phyloP scores from a whole-genome alignment of 192 early-diverging fungal genomes.

The Spinellus fusiger region DNA sequence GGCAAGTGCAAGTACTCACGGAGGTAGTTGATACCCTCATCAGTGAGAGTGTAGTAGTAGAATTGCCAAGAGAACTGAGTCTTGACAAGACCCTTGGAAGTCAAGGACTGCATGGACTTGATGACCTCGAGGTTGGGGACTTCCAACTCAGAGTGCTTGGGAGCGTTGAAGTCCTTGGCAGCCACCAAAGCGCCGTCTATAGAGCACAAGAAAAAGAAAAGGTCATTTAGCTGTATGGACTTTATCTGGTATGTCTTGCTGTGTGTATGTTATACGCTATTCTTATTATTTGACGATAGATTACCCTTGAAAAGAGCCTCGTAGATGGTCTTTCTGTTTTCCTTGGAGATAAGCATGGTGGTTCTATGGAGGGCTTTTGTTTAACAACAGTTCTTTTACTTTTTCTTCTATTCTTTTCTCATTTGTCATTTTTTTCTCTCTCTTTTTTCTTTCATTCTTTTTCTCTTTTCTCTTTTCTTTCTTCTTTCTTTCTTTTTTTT shows the following conservation, averaged over 20 bases:
- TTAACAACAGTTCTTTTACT: too few relatives aligned
- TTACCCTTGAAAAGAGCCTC: constrained; percentile 83
- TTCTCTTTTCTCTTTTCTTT: background rate
- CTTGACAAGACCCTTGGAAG: constrained; percentile 90
- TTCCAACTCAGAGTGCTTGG: constrained; percentile 93
- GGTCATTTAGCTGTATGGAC: background rate
- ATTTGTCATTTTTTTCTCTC: too few relatives aligned
- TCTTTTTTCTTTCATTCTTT: background rate
- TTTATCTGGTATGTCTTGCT: too few relatives aligned
- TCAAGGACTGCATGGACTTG: constrained; percentile 96
- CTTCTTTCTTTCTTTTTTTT: background rate
- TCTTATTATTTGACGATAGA: constrained; percentile 3
- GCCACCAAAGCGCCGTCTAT: constrained; percentile 98
- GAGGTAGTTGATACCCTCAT: constrained; percentile 96
- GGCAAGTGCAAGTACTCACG: constrained; percentile 97
- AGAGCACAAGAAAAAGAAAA: constrained; percentile 1
- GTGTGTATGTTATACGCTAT: constrained; percentile 11
- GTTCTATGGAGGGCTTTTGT: too few relatives aligned
- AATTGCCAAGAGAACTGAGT: constrained; percentile 99
- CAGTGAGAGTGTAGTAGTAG: constrained; percentile 99
- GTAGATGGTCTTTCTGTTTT: constrained; percentile 97
- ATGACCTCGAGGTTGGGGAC: constrained; percentile 99
- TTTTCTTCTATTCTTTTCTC: too few relatives aligned
- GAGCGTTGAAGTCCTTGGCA: constrained; percentile 97
- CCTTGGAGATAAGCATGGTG: constrained; percentile 95